Evolutionary conservation across 164 flowering plant species (phyloP).

Genomic region (Amborella trichopoda): DNA sequence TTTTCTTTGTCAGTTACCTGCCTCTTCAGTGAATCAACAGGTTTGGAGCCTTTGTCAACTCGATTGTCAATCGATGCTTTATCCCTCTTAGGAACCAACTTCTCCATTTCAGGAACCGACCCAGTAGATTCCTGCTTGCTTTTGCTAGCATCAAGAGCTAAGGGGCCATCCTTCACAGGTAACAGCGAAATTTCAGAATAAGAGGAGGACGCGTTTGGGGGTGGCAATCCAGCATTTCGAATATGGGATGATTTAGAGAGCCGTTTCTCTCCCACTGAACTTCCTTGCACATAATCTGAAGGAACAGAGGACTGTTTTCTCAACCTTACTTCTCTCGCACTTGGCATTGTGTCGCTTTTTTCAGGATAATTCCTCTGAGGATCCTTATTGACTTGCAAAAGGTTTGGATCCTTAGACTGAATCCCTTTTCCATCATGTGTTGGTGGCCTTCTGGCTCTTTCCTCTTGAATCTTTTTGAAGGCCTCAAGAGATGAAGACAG

Average conservation of each 20-base stretch:
- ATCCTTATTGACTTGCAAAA: constrained; percentile 9
- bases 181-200: constrained; percentile 20
- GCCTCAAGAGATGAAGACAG: constrained; percentile 91
- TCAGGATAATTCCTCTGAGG: constrained; percentile 11
- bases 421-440: constrained; percentile 12
- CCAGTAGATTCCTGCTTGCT: constrained; percentile 26
- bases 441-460: constrained; percentile 33
- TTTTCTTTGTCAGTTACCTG: constrained; percentile 36
- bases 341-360: constrained; percentile 12
- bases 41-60: constrained; percentile 30
- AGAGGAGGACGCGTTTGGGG: constrained; percentile 16
- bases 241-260: no score
- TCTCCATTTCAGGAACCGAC: constrained; percentile 31
- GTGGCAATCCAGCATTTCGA: no score
- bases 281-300: constrained; percentile 20
- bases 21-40: constrained; percentile 29
- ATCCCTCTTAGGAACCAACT: constrained; percentile 29
- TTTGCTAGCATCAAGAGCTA: constrained; percentile 25
- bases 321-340: constrained; percentile 20
- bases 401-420: constrained; percentile 13
- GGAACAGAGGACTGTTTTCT: constrained; percentile 26
- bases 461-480: constrained; percentile 81
- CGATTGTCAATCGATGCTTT: constrained; percentile 20
- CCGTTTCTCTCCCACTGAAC: constrained; percentile 23
- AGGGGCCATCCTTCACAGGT: constrained; percentile 22